Evolutionary conservation across 169 alveolate genomes (phyloP).

Genomic region (Plasmodium inui): DNA sequence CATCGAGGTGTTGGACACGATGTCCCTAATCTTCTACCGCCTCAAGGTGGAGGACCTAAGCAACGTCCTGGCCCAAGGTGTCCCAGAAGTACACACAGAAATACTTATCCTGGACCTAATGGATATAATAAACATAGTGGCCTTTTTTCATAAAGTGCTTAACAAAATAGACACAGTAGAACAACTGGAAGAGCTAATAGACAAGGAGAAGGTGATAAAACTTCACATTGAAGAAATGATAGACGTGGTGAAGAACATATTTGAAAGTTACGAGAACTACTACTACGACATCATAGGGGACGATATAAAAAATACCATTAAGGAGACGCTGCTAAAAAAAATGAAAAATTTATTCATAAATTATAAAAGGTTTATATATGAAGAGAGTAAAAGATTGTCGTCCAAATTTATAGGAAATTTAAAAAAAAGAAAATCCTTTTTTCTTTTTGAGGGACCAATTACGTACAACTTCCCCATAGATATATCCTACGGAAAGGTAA

Average conservation of each 20-base stretch:
- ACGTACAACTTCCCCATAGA: constrained; percentile 50
- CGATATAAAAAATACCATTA: constrained; percentile 19
- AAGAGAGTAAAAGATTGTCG: constrained; percentile 31
- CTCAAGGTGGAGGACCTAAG: constrained; percentile 23
- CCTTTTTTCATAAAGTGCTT: constrained; percentile 46
- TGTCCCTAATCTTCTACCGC: constrained; percentile 42
- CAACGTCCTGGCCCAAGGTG: background rate
- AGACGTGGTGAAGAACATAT: constrained; percentile 1
- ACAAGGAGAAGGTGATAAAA: constrained; percentile 32
- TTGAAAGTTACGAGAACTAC: constrained; percentile 31
- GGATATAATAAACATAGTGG: constrained; percentile 52
- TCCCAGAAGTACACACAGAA: constrained; percentile 26
- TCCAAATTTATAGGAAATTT: constrained; percentile 17
- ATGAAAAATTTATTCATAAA: constrained; percentile 48
- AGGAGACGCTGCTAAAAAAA: constrained; percentile 36
- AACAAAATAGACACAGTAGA: constrained; percentile 25
- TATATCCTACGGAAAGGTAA: constrained; percentile 40
- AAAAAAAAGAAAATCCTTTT: constrained; percentile 52
- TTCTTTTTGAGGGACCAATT: constrained; percentile 34
- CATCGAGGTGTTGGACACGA: constrained; percentile 33
- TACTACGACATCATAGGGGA: constrained; percentile 57
- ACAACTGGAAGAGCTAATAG: constrained; percentile 11
- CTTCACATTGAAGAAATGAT: constrained; percentile 24
- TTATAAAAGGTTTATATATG: constrained; percentile 42
- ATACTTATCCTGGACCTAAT: constrained; percentile 44